These are phyloP conservation scores for Boletus coffeatus DNA, from an alignment of 1,284 basidiomycete genomes.

Conservation along the genomic window DNA sequence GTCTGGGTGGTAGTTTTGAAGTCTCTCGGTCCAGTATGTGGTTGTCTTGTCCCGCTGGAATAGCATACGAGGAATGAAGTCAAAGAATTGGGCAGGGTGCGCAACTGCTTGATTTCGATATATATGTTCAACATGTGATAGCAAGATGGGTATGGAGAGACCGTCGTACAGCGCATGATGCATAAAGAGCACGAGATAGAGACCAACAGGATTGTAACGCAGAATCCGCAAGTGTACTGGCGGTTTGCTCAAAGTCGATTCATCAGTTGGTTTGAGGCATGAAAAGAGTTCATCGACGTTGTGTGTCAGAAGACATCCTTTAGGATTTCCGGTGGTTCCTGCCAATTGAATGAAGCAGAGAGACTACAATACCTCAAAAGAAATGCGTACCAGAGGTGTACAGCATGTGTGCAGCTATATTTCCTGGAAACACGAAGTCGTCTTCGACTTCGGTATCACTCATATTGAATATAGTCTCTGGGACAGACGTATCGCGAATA, in stretches of 20 bases:
- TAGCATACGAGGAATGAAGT: slow-evolving; percentile 30
- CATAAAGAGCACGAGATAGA: slow-evolving; percentile 37
- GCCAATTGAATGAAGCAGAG: too few species aligned
- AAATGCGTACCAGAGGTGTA: too few species aligned
- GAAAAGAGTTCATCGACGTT: too few species aligned
- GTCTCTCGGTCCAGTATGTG: slow-evolving; percentile 35
- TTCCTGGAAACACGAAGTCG: too few species aligned
- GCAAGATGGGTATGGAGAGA: slow-evolving; percentile 35
- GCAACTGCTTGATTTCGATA: slow-evolving; percentile 28
- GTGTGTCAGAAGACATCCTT: too few species aligned
- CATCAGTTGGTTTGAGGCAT: slow-evolving; percentile 14
- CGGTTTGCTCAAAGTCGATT: slow-evolving; percentile 27
- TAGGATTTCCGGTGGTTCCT: too few species aligned
- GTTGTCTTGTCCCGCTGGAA: slow-evolving; percentile 38
- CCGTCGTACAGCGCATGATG: slow-evolving; percentile 53
- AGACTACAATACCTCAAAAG: too few species aligned
- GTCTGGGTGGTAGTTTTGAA: slow-evolving; percentile 28
- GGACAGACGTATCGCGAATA: too few species aligned
- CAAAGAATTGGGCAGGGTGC: slow-evolving; percentile 31
- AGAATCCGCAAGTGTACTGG: slow-evolving; percentile 35
- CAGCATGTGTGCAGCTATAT: too few species aligned
- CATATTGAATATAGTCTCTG: too few species aligned
- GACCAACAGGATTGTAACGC: slow-evolving; percentile 12
- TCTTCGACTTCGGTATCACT: too few species aligned
- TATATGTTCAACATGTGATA: slow-evolving; percentile 31